Evolutionary conservation across 768 basidiomycete species (phyloP).

Genomic region (Sutorius australiensis): DNA sequence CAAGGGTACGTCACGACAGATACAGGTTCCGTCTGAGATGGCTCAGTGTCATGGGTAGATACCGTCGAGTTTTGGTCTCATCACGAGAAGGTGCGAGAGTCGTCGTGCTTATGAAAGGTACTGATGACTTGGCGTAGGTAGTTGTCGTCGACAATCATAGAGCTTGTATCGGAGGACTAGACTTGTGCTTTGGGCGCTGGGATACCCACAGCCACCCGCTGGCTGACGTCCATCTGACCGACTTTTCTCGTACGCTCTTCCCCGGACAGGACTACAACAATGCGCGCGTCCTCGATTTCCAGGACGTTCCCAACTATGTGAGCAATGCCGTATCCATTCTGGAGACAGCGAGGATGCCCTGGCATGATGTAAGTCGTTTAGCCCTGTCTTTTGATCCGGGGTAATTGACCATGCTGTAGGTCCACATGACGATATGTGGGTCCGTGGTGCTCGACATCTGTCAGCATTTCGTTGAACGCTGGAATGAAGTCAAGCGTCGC

Average conservation of each 20-base stretch:
- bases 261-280: conserved; percentile 96
- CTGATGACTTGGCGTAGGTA: conserved; percentile 35
- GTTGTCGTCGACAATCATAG: conserved; percentile 84
- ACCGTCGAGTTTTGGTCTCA: conserved; percentile 87
- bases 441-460: conserved; percentile 85
- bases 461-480: conserved; percentile 90
- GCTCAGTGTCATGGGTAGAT: conserved; percentile 38
- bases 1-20: conserved; percentile 43
- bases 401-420: conserved; percentile 34
- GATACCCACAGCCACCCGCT: conserved; percentile 89
- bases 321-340: conserved; percentile 65
- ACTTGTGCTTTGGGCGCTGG: conserved; percentile 97
- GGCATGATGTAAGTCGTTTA: conserved; percentile 77
- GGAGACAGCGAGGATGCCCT: conserved; percentile 81
- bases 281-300: conserved; percentile 80
- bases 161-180: conserved; percentile 90
- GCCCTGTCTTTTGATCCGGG: neutral
- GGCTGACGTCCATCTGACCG: conserved; percentile 87
- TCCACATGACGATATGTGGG: conserved; percentile 81
- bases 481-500: conserved; percentile 86
- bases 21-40: neutral
- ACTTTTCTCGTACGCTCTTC: conserved; percentile 79
- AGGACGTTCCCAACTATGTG: conserved; percentile 73
- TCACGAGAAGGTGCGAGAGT: conserved; percentile 65
- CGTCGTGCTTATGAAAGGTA: neutral